These are phyloP conservation scores for Cryphonectria parasitica DNA, from an alignment of 2,329 filamentous ascomycete species.

Conservation along the genomic window DNA sequence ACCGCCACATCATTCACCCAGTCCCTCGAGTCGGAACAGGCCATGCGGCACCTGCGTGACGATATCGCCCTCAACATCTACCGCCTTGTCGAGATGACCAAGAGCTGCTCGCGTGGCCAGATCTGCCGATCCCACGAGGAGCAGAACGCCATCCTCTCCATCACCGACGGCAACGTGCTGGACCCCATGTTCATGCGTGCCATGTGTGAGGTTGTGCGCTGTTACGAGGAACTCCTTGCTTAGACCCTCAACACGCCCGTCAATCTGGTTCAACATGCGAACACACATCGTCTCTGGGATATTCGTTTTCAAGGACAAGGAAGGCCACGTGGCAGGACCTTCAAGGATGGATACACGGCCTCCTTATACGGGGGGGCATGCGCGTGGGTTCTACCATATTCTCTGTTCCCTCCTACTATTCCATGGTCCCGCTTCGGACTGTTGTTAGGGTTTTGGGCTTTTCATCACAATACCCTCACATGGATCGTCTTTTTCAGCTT, in stretches of 20 bases:
- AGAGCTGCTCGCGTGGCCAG: constrained; percentile 29
- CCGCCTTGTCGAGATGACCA: constrained; percentile 54
- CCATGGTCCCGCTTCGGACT: background rate
- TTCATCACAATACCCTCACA: background rate
- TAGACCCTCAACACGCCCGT: background rate
- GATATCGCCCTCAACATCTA: constrained; percentile 56
- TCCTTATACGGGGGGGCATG: too few species aligned
- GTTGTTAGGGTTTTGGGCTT: background rate
- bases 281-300: too few species aligned
- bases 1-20: constrained; percentile 8
- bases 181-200: constrained; percentile 45
- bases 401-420: too few species aligned
- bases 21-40: constrained; percentile 36
- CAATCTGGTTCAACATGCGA: too few species aligned
- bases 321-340: background rate
- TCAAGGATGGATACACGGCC: too few species aligned
- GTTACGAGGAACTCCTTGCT: constrained; percentile 41
- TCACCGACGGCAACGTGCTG: constrained; percentile 32
- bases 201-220: constrained; percentile 47
- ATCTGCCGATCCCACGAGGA: constrained; percentile 21
- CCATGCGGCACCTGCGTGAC: constrained; percentile 50
- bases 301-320: too few species aligned
- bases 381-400: too few species aligned
- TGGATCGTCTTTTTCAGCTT: background rate
- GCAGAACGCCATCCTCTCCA: constrained; percentile 17